Evolutionary conservation across 192 early-diverging fungal genomes (phyloP).

Genomic region (Entomortierella beljakovae): DNA sequence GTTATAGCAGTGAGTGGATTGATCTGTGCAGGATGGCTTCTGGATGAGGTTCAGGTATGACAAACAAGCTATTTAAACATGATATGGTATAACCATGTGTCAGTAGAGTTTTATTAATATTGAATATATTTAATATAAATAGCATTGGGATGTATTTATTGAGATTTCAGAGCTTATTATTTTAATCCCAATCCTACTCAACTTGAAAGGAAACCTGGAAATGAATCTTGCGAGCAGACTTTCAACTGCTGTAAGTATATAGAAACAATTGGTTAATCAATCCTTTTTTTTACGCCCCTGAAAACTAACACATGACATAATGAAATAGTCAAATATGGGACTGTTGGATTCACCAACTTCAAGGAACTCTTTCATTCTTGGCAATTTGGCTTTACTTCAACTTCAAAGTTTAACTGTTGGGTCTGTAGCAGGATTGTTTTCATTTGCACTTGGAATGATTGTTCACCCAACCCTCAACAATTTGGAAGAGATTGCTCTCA

Average conservation of each 20-base stretch:
- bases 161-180: slow-evolving; percentile 82
- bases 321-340: slow-evolving; percentile 69
- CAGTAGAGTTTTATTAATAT: neutral
- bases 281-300: slow-evolving; percentile 1
- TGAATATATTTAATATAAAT: too few relatives aligned
- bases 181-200: slow-evolving; percentile 87
- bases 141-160: slow-evolving; percentile 79
- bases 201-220: slow-evolving; percentile 94
- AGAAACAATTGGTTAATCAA: neutral
- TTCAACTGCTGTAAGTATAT: slow-evolving; percentile 71
- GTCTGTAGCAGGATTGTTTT: slow-evolving; percentile 77
- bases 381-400: slow-evolving; percentile 83
- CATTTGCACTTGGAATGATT: slow-evolving; percentile 67
- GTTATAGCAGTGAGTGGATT: slow-evolving; percentile 78
- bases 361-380: slow-evolving; percentile 68
- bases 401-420: slow-evolving; percentile 80
- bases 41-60: slow-evolving; percentile 72
- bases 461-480: slow-evolving; percentile 59
- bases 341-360: slow-evolving; percentile 64
- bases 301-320: neutral
- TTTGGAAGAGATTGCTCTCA: slow-evolving; percentile 60
- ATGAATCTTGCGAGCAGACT: slow-evolving; percentile 91
- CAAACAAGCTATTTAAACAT: neutral
- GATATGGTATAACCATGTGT: too few relatives aligned
- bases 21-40: slow-evolving; percentile 75